A percentile compares a stretch with the other conserved stretches of the same genome.
These are phyloP conservation scores for Aspergillus avenaceus DNA, from an alignment of 495 filamentous ascomycete species.

Conservation along the genomic window DNA sequence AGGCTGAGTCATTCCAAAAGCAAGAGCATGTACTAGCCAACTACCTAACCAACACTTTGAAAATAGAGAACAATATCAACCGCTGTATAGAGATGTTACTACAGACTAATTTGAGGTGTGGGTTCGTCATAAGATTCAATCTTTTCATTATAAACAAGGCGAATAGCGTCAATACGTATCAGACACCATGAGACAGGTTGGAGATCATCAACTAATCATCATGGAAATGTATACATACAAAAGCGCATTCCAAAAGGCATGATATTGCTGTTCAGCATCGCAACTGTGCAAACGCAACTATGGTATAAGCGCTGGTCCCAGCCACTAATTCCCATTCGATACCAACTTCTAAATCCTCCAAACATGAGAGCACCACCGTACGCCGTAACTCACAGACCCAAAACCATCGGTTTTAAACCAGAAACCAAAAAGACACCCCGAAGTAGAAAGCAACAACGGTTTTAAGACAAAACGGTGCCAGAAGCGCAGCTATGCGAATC, in stretches of 20 bases:
- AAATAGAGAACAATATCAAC: no score
- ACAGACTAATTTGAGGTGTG: no score
- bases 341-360: constrained; percentile 12
- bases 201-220: constrained; percentile 19
- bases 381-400: constrained; percentile 12
- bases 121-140: no score
- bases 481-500: constrained; percentile 4
- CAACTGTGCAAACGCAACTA: constrained; percentile 1
- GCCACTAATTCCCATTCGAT: constrained; percentile 10
- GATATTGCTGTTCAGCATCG: neutral
- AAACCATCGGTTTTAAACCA: constrained; percentile 11
- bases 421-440: constrained; percentile 9
- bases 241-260: constrained; percentile 7
- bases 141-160: no score
- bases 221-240: constrained; percentile 24
- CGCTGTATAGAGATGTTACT: no score
- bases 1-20: no score
- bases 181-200: no score
- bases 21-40: no score
- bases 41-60: no score
- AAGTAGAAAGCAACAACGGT: constrained; percentile 3
- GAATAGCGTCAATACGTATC: no score
- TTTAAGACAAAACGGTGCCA: neutral
- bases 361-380: constrained; percentile 14
- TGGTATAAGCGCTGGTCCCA: neutral